Conservation (phyloP, 495 filamentous ascomycete species). For the Amphirosellinia nigrospora region DNA sequence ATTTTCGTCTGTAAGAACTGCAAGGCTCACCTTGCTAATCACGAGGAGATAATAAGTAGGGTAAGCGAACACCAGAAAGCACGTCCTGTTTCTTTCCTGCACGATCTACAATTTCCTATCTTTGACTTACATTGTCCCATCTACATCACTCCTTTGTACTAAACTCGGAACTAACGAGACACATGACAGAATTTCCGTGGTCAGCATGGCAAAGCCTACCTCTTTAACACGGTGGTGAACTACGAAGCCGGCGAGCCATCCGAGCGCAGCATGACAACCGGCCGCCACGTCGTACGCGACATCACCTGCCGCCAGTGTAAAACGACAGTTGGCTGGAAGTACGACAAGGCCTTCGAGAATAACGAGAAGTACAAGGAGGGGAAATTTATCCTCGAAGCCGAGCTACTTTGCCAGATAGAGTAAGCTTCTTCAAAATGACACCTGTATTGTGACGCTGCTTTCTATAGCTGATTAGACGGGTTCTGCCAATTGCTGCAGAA, state of each 20-base stretch:
- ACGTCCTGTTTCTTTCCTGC: neutral
- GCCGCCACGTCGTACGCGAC: conserved; percentile 90
- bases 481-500: neutral
- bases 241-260: conserved; percentile 76
- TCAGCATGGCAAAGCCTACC: conserved; percentile 97
- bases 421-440: neutral
- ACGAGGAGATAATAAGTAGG: conserved; percentile 93
- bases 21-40: conserved; percentile 93
- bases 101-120: conserved; percentile 19
- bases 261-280: conserved; percentile 99
- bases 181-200: conserved; percentile 87
- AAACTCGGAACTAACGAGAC: neutral
- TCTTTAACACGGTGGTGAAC: conserved; percentile 95
- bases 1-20: conserved; percentile 96
- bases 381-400: conserved; percentile 95
- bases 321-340: conserved; percentile 96
- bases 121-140: conserved; percentile 7
- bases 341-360: conserved; percentile 92
- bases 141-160: neutral
- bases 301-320: conserved; percentile 89
- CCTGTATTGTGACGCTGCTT: neutral
- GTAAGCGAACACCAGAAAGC: conserved; percentile 57
- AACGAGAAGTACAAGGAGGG: conserved; percentile 98
- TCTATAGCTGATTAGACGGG: conserved; percentile 12
- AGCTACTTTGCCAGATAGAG: conserved; percentile 78